phyloP scores from a whole-genome alignment of 176 grass and related monocot species.

The Cenchrus purpureus region DNA sequence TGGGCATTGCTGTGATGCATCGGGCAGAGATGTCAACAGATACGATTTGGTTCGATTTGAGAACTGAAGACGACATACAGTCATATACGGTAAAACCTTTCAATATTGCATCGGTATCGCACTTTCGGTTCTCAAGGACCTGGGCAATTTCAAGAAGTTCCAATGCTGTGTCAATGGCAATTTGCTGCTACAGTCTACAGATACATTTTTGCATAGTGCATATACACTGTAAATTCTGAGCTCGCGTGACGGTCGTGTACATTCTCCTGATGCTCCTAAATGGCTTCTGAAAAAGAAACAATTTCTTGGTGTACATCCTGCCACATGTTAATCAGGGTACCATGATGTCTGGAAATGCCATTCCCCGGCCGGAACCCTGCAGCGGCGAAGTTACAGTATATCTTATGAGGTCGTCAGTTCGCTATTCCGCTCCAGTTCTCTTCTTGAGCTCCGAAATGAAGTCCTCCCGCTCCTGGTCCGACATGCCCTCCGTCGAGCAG shows the following conservation, averaged over 20 bases:
- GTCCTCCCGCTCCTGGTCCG: conserved; percentile 84
- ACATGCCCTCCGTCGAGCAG: conserved; percentile 92
- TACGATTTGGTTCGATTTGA: background rate
- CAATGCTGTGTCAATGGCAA: background rate
- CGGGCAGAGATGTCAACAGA: no score
- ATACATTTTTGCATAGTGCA: background rate
- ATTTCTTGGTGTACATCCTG: background rate
- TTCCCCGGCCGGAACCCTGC: background rate
- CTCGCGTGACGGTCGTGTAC: background rate
- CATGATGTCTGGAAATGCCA: background rate
- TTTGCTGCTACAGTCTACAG: no score
- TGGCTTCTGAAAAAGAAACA: no score
- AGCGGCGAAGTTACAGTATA: conserved; percentile 31
- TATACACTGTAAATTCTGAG: background rate
- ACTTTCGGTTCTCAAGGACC: background rate
- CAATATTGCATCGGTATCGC: background rate
- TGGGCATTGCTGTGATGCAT: background rate
- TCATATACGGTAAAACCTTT: background rate
- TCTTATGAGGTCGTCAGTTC: conserved; percentile 32
- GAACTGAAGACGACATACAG: background rate
- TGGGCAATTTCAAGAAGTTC: background rate
- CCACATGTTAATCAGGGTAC: background rate
- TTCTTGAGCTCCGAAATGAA: conserved; percentile 85
- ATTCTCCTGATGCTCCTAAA: background rate
- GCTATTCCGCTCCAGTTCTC: conserved; percentile 55